These are phyloP conservation scores for Coriolopsis trogii DNA, from an alignment of 1,284 basidiomycete species.

Conservation along the genomic window DNA sequence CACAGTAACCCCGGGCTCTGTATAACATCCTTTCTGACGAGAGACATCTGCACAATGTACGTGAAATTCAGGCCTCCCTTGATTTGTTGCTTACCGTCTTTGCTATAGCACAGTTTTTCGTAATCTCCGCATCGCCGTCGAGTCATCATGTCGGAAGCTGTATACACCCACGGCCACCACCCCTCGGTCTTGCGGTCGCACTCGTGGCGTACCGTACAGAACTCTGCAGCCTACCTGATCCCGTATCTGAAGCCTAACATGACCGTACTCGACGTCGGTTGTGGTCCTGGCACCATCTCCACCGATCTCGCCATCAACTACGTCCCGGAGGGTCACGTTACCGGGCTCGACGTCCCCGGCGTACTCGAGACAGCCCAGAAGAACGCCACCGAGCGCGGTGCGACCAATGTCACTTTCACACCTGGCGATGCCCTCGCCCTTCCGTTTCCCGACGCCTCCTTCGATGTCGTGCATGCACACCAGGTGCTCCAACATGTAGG, in stretches of 20 bases:
- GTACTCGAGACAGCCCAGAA: constrained; percentile 36
- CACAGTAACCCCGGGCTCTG: no score
- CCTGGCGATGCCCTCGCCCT: constrained; percentile 38
- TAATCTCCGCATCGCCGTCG: neutral
- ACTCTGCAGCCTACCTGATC: constrained; percentile 46
- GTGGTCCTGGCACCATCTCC: constrained; percentile 50
- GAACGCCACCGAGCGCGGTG: constrained; percentile 29
- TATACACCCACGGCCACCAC: constrained; percentile 39
- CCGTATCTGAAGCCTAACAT: constrained; percentile 40
- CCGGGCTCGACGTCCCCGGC: constrained; percentile 40
- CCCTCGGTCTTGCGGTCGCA: constrained; percentile 45
- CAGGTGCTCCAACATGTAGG: constrained; percentile 48
- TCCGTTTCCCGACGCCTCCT: constrained; percentile 38
- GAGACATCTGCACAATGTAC: no score
- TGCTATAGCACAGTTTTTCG: no score
- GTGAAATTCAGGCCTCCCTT: no score
- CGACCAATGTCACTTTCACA: constrained; percentile 38
- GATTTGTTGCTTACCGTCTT: no score
- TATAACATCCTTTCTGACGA: no score
- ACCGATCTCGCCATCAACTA: constrained; percentile 39
- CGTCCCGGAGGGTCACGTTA: constrained; percentile 44
- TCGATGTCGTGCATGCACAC: constrained; percentile 50
- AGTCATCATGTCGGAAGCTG: constrained; percentile 17
- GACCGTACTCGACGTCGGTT: constrained; percentile 49
- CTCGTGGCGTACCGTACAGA: constrained; percentile 43